A percentile compares a stretch with the other conserved stretches of the same genome.
phyloP scores from a whole-genome alignment of 495 filamentous ascomycete genomes.

The Daldinia concentrica region DNA sequence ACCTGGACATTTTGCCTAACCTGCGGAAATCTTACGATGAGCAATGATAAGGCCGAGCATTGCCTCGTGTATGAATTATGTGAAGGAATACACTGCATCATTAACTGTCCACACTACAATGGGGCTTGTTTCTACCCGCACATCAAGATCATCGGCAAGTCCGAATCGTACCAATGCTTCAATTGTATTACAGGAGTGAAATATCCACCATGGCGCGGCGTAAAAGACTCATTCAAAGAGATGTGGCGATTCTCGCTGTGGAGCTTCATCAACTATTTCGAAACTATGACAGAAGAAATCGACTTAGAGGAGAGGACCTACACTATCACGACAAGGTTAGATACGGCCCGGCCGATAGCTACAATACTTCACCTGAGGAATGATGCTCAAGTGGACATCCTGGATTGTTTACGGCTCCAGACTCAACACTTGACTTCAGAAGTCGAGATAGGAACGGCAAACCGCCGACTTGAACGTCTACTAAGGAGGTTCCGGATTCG shows the following conservation, averaged over 20 bases:
- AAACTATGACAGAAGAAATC: background rate
- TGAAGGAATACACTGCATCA: background rate
- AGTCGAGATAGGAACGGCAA: background rate
- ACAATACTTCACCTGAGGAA: background rate
- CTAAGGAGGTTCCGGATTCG: background rate
- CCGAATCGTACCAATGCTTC: background rate
- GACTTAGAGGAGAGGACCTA: background rate
- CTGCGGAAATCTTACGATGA: background rate
- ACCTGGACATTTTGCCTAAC: conserved; percentile 7
- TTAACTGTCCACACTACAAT: no score
- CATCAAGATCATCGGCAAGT: no score
- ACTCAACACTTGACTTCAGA: background rate
- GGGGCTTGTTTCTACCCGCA: no score
- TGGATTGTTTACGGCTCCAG: background rate
- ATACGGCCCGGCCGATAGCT: background rate
- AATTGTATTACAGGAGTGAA: background rate
- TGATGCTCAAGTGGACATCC: background rate
- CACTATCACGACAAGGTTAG: background rate
- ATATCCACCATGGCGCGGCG: no score
- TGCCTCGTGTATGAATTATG: background rate
- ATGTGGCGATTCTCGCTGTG: background rate
- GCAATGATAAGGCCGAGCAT: background rate
- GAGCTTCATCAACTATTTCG: background rate
- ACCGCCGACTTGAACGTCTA: background rate
- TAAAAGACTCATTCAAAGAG: background rate